phyloP scores from a whole-genome alignment of 495 filamentous ascomycete genomes.

The Hypoxylon lienhwacheense region DNA sequence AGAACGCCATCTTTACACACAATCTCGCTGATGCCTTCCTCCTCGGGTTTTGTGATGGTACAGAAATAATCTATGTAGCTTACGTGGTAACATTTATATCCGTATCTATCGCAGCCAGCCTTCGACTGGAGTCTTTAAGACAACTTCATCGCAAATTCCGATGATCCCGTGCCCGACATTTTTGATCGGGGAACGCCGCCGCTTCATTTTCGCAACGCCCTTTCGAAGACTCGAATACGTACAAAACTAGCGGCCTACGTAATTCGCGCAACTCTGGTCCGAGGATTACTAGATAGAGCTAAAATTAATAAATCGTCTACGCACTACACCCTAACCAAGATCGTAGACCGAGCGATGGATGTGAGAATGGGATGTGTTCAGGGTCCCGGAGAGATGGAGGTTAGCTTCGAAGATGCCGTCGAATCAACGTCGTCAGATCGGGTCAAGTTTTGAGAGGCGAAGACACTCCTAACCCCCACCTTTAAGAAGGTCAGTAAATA shows the following conservation, averaged over 20 bases:
- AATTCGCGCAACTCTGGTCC: constrained; percentile 21
- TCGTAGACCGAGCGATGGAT: constrained; percentile 1
- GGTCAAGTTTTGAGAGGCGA: constrained; percentile 2
- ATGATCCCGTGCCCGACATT: too few relatives aligned
- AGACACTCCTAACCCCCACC: too few relatives aligned
- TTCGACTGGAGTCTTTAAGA: background rate
- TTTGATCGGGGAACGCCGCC: constrained; percentile 7
- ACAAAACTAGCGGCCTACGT: background rate
- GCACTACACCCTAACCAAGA: background rate
- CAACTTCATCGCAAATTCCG: constrained; percentile 10
- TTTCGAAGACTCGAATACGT: constrained; percentile 23
- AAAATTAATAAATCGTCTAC: too few relatives aligned
- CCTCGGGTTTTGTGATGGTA: too few relatives aligned
- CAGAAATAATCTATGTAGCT: too few relatives aligned
- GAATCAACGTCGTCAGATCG: constrained; percentile 24
- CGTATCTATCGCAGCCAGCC: background rate
- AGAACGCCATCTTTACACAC: background rate
- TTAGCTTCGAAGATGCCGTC: constrained; percentile 12
- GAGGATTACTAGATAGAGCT: background rate
- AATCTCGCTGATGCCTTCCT: constrained; percentile 13
- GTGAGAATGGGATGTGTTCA: constrained; percentile 1
- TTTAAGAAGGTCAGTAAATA: too few relatives aligned
- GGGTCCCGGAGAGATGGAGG: constrained; percentile 13
- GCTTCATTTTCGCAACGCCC: too few relatives aligned
- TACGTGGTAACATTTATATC: too few relatives aligned